Conservation (phyloP, 2,329 filamentous ascomycete species). For the Ophiostoma pallidulum region DNA sequence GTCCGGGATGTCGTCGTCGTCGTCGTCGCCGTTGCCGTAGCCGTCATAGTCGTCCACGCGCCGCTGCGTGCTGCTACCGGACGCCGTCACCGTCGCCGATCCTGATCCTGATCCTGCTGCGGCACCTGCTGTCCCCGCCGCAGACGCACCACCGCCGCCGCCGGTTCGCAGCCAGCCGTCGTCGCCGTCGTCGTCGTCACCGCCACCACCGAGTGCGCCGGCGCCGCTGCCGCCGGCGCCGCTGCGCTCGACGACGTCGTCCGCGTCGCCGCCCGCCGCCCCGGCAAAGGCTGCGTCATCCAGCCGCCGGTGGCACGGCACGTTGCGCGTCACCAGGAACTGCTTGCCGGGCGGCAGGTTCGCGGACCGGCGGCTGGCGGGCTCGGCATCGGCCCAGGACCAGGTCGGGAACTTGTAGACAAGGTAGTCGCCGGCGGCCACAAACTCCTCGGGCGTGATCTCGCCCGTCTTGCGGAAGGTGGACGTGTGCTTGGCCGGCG, state of each 20-base stretch:
- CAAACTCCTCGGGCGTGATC: constrained; percentile 95
- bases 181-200: constrained; percentile 62
- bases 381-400: constrained; percentile 88
- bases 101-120: too few relatives aligned
- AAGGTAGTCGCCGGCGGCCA: constrained; percentile 90
- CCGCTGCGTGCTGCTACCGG: not conserved
- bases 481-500: constrained; percentile 79
- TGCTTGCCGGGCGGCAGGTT: constrained; percentile 87
- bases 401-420: constrained; percentile 99
- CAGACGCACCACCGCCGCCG: constrained; percentile 29
- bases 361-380: constrained; percentile 64
- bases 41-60: constrained; percentile 74
- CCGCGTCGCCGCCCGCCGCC: constrained; percentile 76
- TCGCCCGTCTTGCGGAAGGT: constrained; percentile 91
- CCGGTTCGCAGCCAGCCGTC: constrained; percentile 91
- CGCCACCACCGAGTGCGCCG: constrained; percentile 40
- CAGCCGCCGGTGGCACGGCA: constrained; percentile 84
- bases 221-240: constrained; percentile 59
- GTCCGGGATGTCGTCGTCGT: constrained; percentile 81
- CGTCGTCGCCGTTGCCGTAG: constrained; percentile 66
- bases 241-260: constrained; percentile 63
- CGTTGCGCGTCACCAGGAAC: constrained; percentile 87
- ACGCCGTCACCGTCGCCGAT: not conserved
- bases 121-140: constrained; percentile 17
- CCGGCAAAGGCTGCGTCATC: constrained; percentile 92